Conservation (phyloP, 139 green algal species). For the Spirogloea muscicola region DNA sequence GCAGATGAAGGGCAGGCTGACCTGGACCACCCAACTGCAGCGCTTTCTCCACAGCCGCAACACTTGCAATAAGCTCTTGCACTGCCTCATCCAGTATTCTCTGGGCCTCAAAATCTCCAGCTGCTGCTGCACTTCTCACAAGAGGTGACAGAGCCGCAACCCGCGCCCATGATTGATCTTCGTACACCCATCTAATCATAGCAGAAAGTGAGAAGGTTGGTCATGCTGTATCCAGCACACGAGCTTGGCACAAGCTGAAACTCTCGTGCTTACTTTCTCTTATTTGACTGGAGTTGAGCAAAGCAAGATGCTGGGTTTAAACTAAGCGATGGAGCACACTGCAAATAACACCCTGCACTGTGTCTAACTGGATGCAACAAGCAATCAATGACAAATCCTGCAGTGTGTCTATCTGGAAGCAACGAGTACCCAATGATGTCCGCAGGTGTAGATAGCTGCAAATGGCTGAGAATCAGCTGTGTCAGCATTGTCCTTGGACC, state of each 20-base stretch:
- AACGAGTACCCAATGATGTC: slow-evolving; percentile 21
- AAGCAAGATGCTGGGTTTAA: not conserved
- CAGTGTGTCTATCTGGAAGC: not conserved
- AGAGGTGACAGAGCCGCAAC: slow-evolving; percentile 2
- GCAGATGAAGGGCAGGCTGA: not conserved
- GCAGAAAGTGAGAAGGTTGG: not conserved
- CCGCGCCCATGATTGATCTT: not conserved
- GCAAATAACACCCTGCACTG: not conserved
- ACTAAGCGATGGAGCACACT: not conserved
- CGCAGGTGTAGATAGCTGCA: not conserved
- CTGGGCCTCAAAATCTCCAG: slow-evolving; percentile 1
- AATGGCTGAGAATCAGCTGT: not conserved
- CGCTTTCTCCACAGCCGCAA: not conserved
- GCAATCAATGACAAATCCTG: not conserved
- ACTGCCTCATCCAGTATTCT: slow-evolving; percentile 6
- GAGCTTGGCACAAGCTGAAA: too few species aligned
- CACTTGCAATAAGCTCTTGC: slow-evolving; percentile 4
- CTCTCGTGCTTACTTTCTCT: too few species aligned
- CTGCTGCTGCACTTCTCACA: not conserved
- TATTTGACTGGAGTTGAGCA: too few species aligned
- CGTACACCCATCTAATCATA: slow-evolving; percentile 10
- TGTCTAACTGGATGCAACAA: not conserved
- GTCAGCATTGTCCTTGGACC: slow-evolving; percentile 3
- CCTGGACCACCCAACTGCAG: not conserved
- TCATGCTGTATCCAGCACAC: not conserved